Base-by-base conservation (phyloP, 1,284 basidiomycete species). In the Sporisorium scitamineum region DNA sequence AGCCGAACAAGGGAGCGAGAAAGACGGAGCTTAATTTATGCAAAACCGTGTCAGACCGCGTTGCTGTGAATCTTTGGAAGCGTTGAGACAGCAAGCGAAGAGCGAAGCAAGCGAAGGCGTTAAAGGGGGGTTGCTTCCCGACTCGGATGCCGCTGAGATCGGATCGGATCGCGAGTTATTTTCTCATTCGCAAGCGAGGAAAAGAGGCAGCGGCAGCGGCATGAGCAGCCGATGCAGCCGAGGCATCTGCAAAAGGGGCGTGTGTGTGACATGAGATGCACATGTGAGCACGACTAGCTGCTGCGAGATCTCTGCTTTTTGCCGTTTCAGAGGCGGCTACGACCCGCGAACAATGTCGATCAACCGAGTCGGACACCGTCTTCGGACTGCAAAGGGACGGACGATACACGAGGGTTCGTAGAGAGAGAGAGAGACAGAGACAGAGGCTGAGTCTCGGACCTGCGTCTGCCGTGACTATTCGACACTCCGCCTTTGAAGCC, bases 381-480 rank as follows among this genome's bases (percentile, higher is more conserved):
- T n/a, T 29, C 27, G 26, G 6, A 29, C 26, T 18, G 47, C 47
- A 48, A 48, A 2, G 44, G 44, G 44, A 47, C 26, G 14, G 8
- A 47, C 41, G 22, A 22, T 8, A 14, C 44, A 13, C 10, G 14
- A 14, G 10, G 11, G 44, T 26, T 42, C n/a, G 20, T 42, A 9
- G 13, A 7, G 41, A n/a, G 39, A 3, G 11, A n/a, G 45, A n/a
- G n/a, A n/a, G n/a, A n/a, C n/a, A n/a, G n/a, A n/a, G n/a, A n/a
- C 45, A 48, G 29, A 20, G 29, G 32, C 18, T 9, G 22, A 16
- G 51, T 53, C 34, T 53, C 51, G 51, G 51, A 53, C 51, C 51
- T 53, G 51, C 51, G 32, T 53, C 51, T 48, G 31, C 16, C 47
- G 47, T 27, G n/a, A 47, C 29, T 5, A 39, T 39, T 48, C 47